Percentiles rank a stretch among this genome's conserved stretches.
Evolutionary conservation across 192 early-diverging fungal genomes (phyloP).

Genomic region (Backusella sp.): DNA sequence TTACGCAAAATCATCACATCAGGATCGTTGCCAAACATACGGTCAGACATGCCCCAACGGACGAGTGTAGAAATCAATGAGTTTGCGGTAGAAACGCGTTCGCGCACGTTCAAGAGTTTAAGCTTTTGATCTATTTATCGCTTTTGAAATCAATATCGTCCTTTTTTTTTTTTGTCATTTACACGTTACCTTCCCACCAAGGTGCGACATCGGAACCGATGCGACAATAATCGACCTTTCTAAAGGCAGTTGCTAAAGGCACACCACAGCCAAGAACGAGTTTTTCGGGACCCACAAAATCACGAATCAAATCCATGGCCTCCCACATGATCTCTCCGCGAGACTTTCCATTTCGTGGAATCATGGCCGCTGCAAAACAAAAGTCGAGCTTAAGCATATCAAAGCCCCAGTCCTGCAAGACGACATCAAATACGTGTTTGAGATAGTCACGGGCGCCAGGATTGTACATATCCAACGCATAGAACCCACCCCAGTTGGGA

Average conservation of each 20-base stretch:
- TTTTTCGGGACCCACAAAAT: constrained; percentile 37
- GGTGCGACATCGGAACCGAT: constrained; percentile 51
- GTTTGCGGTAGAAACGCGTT: constrained; percentile 49
- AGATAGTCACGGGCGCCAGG: constrained; percentile 36
- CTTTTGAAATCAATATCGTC: background rate
- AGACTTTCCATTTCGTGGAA: constrained; percentile 40
- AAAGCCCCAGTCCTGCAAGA: constrained; percentile 46
- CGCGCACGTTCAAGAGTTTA: constrained; percentile 44
- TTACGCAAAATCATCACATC: constrained; percentile 51
- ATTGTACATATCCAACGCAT: constrained; percentile 48
- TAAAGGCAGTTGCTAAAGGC: constrained; percentile 44
- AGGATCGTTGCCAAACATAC: constrained; percentile 55
- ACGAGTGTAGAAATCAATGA: constrained; percentile 45
- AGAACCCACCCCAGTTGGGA: constrained; percentile 43
- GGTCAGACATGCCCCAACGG: constrained; percentile 44
- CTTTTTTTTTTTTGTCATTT: background rate
- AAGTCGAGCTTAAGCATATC: constrained; percentile 53
- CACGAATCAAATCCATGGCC: constrained; percentile 43
- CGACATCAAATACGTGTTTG: constrained; percentile 40
- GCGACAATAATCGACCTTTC: constrained; percentile 47
- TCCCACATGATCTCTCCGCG: constrained; percentile 56
- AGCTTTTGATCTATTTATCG: constrained; percentile 37
- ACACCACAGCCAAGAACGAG: constrained; percentile 50
- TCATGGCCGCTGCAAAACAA: constrained; percentile 48
- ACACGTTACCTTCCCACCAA: constrained; percentile 39